Evolutionary conservation across 1,284 basidiomycete species (phyloP), one percentile per base, ranked within the genome.

Genomic region (Trametes hirsuta): DNA sequence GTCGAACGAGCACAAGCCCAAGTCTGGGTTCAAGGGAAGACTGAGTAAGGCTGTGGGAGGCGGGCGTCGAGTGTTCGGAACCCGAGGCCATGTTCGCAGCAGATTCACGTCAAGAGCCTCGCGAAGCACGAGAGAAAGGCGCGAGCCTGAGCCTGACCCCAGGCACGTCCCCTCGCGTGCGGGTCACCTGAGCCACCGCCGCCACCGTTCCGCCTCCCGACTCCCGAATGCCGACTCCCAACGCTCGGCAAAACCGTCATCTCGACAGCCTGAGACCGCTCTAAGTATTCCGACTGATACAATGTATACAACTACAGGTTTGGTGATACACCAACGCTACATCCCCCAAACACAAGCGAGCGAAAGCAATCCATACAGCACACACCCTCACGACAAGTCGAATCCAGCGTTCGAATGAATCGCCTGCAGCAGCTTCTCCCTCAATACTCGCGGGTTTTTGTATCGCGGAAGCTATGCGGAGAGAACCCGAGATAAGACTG

Each of bases 331-430:
- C 8, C 30, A 8, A 30, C 30, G 30, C 30, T 30, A 30, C 30
- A 30, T 30, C 8, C 30, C 30, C 30, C 35, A 22, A 40, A 42
- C 25, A 15, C 46, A 49, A 39, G 48, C 42, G 40, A 34, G 41
- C 15, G 34, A 51, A 22, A n/a, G 15, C 1, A 25, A 18, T 18
- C 35, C 18, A 18, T 5, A 49, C 37, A 37, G 9, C 40, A 21
- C 11, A 35, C 18, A 18, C 57, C 24, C 44, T 61, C 48, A 95
- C 6, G 92, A 95, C 59, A 96, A 78, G 76, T 97, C 93, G 66
- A 97, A 97, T 0, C 94, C 95, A 6, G 93, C 93, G 35, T 88
- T 88, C 0, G 91, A 85, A 48, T 83, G 89, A 69, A 97, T 93
- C 3, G 95, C 91, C 69, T 94, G 90, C 11, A 95, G 69, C n/a